Base-by-base conservation (phyloP, 345 rosid genomes). In the Linum trigynum region DNA sequence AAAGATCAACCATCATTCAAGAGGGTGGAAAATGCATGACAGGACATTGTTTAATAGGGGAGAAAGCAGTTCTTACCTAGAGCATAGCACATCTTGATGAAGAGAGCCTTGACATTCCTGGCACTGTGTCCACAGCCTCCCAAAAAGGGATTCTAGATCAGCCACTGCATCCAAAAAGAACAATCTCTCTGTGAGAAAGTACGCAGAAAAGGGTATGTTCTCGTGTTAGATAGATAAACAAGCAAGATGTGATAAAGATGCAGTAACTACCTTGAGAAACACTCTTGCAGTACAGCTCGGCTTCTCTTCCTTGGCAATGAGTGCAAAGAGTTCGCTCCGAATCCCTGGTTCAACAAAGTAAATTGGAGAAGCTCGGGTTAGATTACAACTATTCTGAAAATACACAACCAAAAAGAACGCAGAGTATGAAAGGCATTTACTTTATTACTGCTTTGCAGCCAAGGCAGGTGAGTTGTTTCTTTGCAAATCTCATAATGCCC, bases 91-190 rank as follows among this genome's bases (percentile, higher is more conserved):
- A 80, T 94, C 96, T 83, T 90, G 97, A 79, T 90, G 99, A 74
- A 94, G 99, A 61, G 97, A 94, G 63, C 97, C 97, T 76, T 88
- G 97, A 76, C 99, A 94, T 67, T 90, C 99, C 71, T 94, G 97
- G 32, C 99, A 94, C 75, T 94, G 97, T 0, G 96, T 89, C 99
- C 97, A 90, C n/a, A 90, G 75, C 77, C 82, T 90, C 65, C 96
- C 32, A 23, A 23, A 23, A 23, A 23, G 32, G 32, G 32, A 23
- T 23, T 23, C 32, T 23, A 23, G 32, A 23, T 23, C 32, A 23
- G 32, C 32, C 32, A 23, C 32, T 23, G 32, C 32, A 23, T 23
- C 32, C 32, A 23, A 15, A 15, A 3, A n/a, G 68, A 55, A 37
- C 59, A 10, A 65, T 5, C 17, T 23, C 12, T 45, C 38, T 15